These are phyloP conservation scores for Climacium dendroides DNA, from an alignment of 225 moss, liverwort and hornwort genomes.

Conservation along the genomic window DNA sequence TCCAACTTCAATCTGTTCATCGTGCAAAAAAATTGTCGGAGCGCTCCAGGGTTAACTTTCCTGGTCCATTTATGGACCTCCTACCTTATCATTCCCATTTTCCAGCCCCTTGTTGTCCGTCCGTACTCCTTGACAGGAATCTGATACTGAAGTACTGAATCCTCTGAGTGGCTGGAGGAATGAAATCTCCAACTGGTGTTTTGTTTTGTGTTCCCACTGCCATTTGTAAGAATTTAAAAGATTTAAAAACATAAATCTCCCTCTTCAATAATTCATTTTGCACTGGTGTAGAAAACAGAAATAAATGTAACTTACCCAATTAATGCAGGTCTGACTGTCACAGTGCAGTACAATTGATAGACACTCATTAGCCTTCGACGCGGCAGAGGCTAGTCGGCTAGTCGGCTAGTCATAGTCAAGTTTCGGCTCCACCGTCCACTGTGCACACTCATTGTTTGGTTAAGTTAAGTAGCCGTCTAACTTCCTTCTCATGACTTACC, in stretches of 20 bases:
- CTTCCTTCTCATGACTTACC: background rate
- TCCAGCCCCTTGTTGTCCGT: too few species aligned
- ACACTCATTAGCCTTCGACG: background rate
- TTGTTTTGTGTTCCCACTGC: too few species aligned
- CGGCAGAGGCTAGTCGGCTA: background rate
- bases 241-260: background rate
- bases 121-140: background rate
- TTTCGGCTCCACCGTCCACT: background rate
- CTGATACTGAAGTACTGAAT: background rate
- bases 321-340: background rate
- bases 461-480: too few species aligned
- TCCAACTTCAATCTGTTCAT: too few species aligned
- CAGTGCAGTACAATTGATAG: too few species aligned
- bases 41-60: too few species aligned
- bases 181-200: background rate
- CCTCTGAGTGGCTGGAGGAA: background rate
- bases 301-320: background rate
- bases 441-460: background rate
- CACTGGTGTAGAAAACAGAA: background rate
- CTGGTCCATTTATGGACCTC: too few species aligned
- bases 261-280: background rate
- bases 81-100: too few species aligned
- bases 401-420: background rate
- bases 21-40: too few species aligned
- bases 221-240: too few species aligned